Evolutionary conservation across 2,329 filamentous ascomycete species (phyloP), one percentile per base, ranked within the genome.

Genomic region (Phialophora expanda): DNA sequence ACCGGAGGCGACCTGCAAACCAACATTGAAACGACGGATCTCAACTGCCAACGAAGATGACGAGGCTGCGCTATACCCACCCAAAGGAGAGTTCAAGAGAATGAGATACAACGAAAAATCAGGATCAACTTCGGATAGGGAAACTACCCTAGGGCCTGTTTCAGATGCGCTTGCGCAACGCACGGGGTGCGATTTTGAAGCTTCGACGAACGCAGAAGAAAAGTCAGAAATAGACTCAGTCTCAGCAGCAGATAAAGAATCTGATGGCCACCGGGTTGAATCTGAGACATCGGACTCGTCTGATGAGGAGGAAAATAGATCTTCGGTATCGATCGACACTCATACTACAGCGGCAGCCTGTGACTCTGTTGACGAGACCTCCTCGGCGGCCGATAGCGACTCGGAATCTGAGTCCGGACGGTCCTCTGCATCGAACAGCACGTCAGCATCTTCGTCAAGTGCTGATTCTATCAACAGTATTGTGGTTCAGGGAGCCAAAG

Each of bases 1-100:
- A 14, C 6, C 26, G 12, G 41, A 26, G 32, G 14, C 30, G 14
- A 9, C 41, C 8, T n/a, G 14, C 6, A 61, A 20, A 20, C 12
- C 17, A 8, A 34, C 17, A 1, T 38, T 48, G 48, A 58, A 62
- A 26, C 59, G 59, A 62, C 53, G 44, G 12, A 28, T 62, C 2
- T 28, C 59, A 26, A 32, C 50, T n/a, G 14, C 17, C 4, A 30
- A 51, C 14, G 44, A 59, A 9, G 56, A 34, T 53, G 56, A 48
- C 32, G 56, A 48, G 38, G 44, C 22, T 58, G 38, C 4, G 4
- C 20, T 4, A 20, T 41, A 48, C 17, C 20, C 34, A 2, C 14
- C 11, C 2, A 8, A 22, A 17, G 20, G 28, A 14, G 6, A n/a
- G 26, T 11, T 44, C 14, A 48, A 58, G 22, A 48, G 14, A n/a